Evolutionary conservation across 2,329 filamentous ascomycete genomes (phyloP), one percentile per base, ranked within the genome.

Genomic region (Pyrenophora graminea): DNA sequence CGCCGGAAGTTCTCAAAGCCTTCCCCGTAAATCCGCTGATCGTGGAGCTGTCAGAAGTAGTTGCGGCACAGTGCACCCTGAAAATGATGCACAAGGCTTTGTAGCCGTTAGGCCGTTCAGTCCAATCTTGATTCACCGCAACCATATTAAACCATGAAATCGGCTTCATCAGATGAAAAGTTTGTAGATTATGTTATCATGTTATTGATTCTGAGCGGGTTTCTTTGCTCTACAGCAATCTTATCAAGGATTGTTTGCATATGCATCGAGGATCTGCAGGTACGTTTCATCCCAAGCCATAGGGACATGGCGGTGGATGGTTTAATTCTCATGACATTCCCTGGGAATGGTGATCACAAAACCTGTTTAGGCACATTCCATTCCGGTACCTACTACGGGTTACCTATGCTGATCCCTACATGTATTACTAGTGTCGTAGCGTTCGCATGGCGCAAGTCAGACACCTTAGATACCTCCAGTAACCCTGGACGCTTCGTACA

Each of bases 1-100:
- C 46, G 31, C 23, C 50, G 54, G 56, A 50, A 49, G 1, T 18
- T 27, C 37, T 32, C 48, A 44, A 34, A 41, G 45, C 43, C 19
- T 42, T 36, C 37, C 36, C 36, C 45, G 18, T 46, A 32, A 38
- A 18, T 21, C 19, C 32, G 17, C 12, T 36, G 27, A 31, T 23
- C 17, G 15, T 50, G 33, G 41, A 51, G 33, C 33, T 42, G 17
- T 37, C 38, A 40, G 36, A 27, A 34, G 37, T 39, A 40, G 27
- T 31, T 38, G 30, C 36, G 44, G 54, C 31, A 51, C 31, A 23
- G 19, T 53, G 45, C 43, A 32, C 41, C 6, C 19, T 30, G 25
- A 45, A 31, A 19, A 12, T 36, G 15, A 27, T 19, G 41, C 34
- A 45, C 55, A 58, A 23, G 36, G 49, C 33, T 41, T n/a, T 47